Evolutionary conservation across 306 rosid species (phyloP).

Genomic region (Lagenaria siceraria): DNA sequence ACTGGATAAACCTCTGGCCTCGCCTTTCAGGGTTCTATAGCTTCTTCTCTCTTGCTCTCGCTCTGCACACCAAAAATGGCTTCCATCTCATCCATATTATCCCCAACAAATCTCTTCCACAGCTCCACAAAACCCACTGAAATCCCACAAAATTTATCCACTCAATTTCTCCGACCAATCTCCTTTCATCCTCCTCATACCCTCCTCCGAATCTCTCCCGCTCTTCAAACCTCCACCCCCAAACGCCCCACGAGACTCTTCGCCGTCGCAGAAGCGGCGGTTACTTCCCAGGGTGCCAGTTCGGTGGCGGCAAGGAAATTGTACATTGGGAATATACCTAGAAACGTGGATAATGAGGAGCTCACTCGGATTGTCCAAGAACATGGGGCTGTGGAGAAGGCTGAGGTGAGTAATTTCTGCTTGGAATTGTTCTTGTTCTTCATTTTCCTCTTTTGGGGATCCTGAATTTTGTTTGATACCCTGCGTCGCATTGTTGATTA

Average conservation of each 20-base stretch:
- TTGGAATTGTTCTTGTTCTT: background rate
- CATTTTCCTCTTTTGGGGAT: background rate
- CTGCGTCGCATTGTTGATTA: background rate
- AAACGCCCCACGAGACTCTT: conserved; percentile 19
- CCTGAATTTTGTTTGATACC: background rate
- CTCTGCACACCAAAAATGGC: conserved; percentile 34
- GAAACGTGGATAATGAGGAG: conserved; percentile 47
- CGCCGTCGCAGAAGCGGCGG: conserved; percentile 48
- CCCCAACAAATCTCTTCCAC: conserved; percentile 32
- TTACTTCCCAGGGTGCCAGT: conserved; percentile 11
- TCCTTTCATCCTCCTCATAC: conserved; percentile 17
- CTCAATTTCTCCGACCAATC: conserved; percentile 17
- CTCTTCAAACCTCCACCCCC: conserved; percentile 5
- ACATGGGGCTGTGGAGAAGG: conserved; percentile 79
- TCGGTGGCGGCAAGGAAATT: conserved; percentile 54
- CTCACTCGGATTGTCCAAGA: conserved; percentile 57
- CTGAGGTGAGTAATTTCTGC: conserved; percentile 35
- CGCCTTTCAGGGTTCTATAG: background rate
- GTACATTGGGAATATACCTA: conserved; percentile 82
- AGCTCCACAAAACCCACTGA: conserved; percentile 21
- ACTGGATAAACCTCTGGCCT: conserved; percentile 2
- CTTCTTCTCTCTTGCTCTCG: background rate
- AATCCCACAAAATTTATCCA: conserved; percentile 18
- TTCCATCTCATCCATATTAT: conserved; percentile 36
- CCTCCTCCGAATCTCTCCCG: conserved; percentile 14